Conservation (phyloP, 1,284 basidiomycete genomes). For the Termitomyces sp. region DNA sequence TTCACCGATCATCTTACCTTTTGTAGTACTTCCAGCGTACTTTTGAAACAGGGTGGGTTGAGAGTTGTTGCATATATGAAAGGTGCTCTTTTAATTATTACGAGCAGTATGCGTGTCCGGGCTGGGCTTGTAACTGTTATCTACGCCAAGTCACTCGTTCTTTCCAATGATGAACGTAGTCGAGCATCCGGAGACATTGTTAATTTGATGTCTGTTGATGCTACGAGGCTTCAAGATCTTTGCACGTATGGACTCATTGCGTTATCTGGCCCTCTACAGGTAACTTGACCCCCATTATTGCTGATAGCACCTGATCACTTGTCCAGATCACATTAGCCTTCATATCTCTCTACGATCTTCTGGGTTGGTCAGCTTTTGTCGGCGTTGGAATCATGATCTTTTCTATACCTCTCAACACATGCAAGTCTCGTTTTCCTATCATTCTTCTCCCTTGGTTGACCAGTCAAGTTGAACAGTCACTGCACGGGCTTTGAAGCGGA, state of each 20-base stretch:
- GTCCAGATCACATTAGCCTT: slow-evolving; percentile 81
- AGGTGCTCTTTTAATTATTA: background rate
- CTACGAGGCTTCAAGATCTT: slow-evolving; percentile 82
- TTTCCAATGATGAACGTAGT: slow-evolving; percentile 80
- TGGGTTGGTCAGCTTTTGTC: slow-evolving; percentile 91
- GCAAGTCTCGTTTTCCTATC: slow-evolving; percentile 21
- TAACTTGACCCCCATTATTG: slow-evolving; percentile 17
- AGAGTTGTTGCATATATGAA: background rate
- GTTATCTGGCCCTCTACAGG: slow-evolving; percentile 69
- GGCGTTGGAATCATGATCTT: slow-evolving; percentile 91
- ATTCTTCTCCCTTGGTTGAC: background rate
- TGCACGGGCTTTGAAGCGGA: slow-evolving; percentile 69
- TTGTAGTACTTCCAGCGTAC: slow-evolving; percentile 75
- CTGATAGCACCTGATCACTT: background rate
- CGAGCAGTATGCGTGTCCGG: slow-evolving; percentile 74
- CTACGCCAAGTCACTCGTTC: slow-evolving; percentile 81
- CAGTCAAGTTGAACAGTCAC: slow-evolving; percentile 38
- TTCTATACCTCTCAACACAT: slow-evolving; percentile 76
- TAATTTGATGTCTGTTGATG: slow-evolving; percentile 88
- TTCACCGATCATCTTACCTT: background rate
- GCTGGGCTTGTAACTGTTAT: slow-evolving; percentile 83
- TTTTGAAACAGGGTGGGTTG: slow-evolving; percentile 66
- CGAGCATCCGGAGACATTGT: slow-evolving; percentile 89
- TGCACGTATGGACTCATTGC: slow-evolving; percentile 75
- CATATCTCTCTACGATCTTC: slow-evolving; percentile 80